Percentiles rank a stretch among this genome's conserved stretches.
Evolutionary conservation across 108 stramenopile genomes (phyloP).

Genomic region (Nitzschia putrida): DNA sequence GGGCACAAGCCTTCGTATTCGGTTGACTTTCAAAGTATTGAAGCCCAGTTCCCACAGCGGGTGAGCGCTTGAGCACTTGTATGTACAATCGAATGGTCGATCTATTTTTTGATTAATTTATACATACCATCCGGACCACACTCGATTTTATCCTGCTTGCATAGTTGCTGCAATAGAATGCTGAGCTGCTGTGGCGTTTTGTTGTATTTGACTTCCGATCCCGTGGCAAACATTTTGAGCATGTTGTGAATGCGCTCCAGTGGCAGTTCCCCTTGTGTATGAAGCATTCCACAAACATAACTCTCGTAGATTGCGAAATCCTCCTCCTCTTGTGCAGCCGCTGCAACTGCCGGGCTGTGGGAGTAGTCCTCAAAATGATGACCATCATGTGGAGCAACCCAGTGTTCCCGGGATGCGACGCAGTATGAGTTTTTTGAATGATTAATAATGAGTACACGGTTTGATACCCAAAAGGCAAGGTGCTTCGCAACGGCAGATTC

Average conservation of each 20-base stretch:
- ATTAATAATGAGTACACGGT: conserved; percentile 68
- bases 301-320: conserved; percentile 80
- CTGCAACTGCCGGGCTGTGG: conserved; percentile 60
- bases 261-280: conserved; percentile 76
- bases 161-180: conserved; percentile 74
- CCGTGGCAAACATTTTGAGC: conserved; percentile 87
- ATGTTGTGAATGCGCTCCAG: conserved; percentile 85
- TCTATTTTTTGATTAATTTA: conserved; percentile 66
- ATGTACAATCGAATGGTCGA: no score
- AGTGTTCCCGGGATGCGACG: conserved; percentile 46
- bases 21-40: not conserved
- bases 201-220: conserved; percentile 83
- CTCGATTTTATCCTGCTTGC: conserved; percentile 80
- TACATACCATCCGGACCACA: conserved; percentile 87
- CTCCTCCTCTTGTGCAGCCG: conserved; percentile 78
- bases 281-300: conserved; percentile 90
- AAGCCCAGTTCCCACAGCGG: not conserved
- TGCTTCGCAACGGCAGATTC: conserved; percentile 69
- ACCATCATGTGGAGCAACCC: conserved; percentile 34
- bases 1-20: not conserved
- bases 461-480: conserved; percentile 85
- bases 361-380: conserved; percentile 53
- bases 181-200: conserved; percentile 80
- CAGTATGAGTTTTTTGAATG: conserved; percentile 29
- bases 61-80: not conserved